Conservation (phyloP, 805 yeast genomes). For the Wickerhamomyces bisporus region DNA sequence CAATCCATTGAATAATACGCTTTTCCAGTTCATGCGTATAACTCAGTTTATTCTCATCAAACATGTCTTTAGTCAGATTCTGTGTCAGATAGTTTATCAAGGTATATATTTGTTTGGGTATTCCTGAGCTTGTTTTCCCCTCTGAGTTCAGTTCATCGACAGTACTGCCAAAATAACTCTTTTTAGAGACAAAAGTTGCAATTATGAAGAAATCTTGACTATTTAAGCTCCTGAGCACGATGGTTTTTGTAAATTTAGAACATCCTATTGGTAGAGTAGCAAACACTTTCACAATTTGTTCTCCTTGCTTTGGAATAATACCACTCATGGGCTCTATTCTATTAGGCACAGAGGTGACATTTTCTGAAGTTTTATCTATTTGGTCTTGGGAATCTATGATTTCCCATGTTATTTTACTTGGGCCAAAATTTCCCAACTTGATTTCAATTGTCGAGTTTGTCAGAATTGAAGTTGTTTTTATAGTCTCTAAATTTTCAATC, state of each 20-base stretch:
- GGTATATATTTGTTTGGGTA: slow-evolving; percentile 28
- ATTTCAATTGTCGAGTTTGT: slow-evolving; percentile 21
- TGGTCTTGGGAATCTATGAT: slow-evolving; percentile 28
- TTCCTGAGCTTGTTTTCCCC: slow-evolving; percentile 21
- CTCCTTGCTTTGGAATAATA: slow-evolving; percentile 25
- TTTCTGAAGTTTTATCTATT: slow-evolving; percentile 15
- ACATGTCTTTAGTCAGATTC: slow-evolving; percentile 22
- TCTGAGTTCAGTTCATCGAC: slow-evolving; percentile 23
- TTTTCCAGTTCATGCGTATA: slow-evolving; percentile 20
- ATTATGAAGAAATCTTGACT: slow-evolving; percentile 29
- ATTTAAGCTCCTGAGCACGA: slow-evolving; percentile 24
- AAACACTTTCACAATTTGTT: slow-evolving; percentile 17
- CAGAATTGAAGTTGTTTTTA: slow-evolving; percentile 18
- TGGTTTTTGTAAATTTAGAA: slow-evolving; percentile 17
- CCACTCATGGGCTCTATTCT: slow-evolving; percentile 25
- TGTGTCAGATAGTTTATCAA: slow-evolving; percentile 26
- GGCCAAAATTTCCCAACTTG: slow-evolving; percentile 32
- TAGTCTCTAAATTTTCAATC: slow-evolving; percentile 31
- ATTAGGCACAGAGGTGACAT: slow-evolving; percentile 11
- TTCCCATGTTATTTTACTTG: slow-evolving; percentile 33
- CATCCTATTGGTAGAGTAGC: slow-evolving; percentile 25
- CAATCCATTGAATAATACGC: slow-evolving; percentile 17
- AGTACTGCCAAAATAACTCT: slow-evolving; percentile 27
- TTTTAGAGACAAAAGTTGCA: slow-evolving; percentile 20
- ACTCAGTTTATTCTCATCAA: slow-evolving; percentile 17